A percentile compares a stretch with the other conserved stretches of the same genome.
Evolutionary conservation across 768 basidiomycete species (phyloP).

Genomic region (Mycena venus): DNA sequence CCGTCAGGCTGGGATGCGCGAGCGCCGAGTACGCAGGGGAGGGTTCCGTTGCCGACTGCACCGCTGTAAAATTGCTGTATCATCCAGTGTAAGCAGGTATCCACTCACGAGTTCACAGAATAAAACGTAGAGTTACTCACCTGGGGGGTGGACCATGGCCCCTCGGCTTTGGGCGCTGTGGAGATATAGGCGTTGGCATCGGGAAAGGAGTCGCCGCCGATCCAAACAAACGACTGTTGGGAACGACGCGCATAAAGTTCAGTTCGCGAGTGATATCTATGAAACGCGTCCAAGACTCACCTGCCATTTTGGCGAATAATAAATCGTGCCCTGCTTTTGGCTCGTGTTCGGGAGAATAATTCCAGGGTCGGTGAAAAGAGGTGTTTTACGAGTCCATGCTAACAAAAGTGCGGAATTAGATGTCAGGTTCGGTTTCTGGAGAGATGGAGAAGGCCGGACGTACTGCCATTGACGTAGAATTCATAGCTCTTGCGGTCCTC

Average conservation of each 20-base stretch:
- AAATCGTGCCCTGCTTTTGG: conserved; percentile 17
- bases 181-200: background rate
- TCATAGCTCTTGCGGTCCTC: conserved; percentile 12
- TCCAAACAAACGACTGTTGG: conserved; percentile 27
- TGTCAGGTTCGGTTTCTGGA: background rate
- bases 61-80: conserved; percentile 20
- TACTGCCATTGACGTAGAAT: conserved; percentile 30
- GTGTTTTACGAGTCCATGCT: conserved; percentile 18
- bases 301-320: conserved; percentile 26
- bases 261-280: background rate
- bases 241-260: background rate
- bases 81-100: background rate
- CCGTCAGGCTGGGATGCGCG: conserved; percentile 22
- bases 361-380: background rate
- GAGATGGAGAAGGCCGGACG: background rate
- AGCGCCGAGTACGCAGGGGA: conserved; percentile 23
- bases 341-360: conserved; percentile 16
- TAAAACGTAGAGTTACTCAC: background rate
- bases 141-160: background rate
- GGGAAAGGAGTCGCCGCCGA: background rate
- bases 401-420: background rate
- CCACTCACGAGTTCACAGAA: background rate
- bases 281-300: background rate
- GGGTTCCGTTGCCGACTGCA: conserved; percentile 18
- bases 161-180: background rate